Base-by-base conservation (phyloP, 352 stramenopile species). In the Poterioochromonas sp. region DNA sequence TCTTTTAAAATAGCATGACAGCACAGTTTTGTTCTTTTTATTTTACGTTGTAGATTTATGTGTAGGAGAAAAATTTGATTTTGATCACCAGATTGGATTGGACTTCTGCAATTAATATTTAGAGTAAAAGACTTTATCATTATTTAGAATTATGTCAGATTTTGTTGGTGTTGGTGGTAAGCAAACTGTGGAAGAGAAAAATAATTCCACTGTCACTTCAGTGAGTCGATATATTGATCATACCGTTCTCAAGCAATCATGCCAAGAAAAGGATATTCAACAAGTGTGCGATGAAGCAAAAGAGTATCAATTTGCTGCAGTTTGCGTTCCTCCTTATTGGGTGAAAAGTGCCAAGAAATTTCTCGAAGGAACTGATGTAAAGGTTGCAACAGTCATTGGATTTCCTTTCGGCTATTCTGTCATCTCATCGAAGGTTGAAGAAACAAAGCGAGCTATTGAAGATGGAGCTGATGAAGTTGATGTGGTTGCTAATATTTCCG, bases 161-260 rank as follows among this genome's bases (percentile, higher is more conserved):
- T n/a, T n/a, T n/a, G n/a, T n/a, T n/a, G n/a, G n/a, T n/a, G n/a
- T n/a, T n/a, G n/a, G n/a, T n/a, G n/a, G n/a, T n/a, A n/a, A n/a
- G n/a, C n/a, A n/a, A n/a, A n/a, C n/a, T n/a, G n/a, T n/a, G n/a
- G n/a, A n/a, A n/a, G n/a, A n/a, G n/a, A n/a, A n/a, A n/a, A n/a
- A n/a, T n/a, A n/a, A n/a, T n/a, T n/a, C n/a, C n/a, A n/a, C n/a
- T n/a, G n/a, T n/a, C n/a, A n/a, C n/a, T n/a, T n/a, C n/a, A n/a
- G n/a, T n/a, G n/a, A n/a, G n/a, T n/a, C n/a, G n/a, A n/a, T 51
- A 51, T 65, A 71, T 71, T n/a, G 62, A 71, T 29, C 62, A 71
- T 29, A 71, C 62, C 26, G n/a, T 71, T 43, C 26, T 71, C 12
- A 71, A 73, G 64, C 37, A 20, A 49, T 32, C 1, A 1, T 5